Evolutionary conservation across 2,329 filamentous ascomycete species (phyloP), one percentile per base, ranked within the genome.

Genomic region (Fusarium avenaceum): DNA sequence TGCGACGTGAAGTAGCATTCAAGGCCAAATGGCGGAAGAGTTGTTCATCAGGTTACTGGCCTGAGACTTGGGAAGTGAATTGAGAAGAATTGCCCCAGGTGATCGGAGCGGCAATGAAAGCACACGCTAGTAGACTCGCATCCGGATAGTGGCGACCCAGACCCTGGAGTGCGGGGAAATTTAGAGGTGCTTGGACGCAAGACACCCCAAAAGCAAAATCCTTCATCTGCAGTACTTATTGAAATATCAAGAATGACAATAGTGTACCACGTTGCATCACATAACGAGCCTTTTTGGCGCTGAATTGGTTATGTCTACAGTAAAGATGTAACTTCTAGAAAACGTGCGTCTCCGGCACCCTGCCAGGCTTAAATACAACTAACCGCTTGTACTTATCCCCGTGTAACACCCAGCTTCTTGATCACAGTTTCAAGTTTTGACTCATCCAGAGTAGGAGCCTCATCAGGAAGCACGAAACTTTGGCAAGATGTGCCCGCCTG

Each of bases 391-490:
- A 26, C 26, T 9, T 10, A 26, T 26, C 28, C 40, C 20, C 28
- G 17, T 26, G 7, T n/a, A 7, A 55, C 30, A 32, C 50, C 50
- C 10, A 69, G n/a, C 17, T 65, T 56, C 20, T 30, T n/a, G 8
- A 38, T 19, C 1, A 32, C 50, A 8, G 39, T 9, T 10, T n/a
- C 17, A 8, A 71, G 0, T 2, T 49, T 38, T 0, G 51, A 44
- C n/a, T 63, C 38, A 4, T 71, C 49, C 38, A 57, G 47, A 6
- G 15, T 7, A 20, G 26, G 4, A 7, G 44, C 50, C 15, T 72
- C 38, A 6, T 83, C 81, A 0, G 82, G 82, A 45, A 84, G 43
- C 0, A 83, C 74, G 3, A 80, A 74, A 1, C 76, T 69, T 4
- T 75, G 53, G 35, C 73, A 78, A 4, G 76, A 69, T 26, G 70